phyloP scores from a whole-genome alignment of 2,329 filamentous ascomycete genomes.

The Venturia asperata region DNA sequence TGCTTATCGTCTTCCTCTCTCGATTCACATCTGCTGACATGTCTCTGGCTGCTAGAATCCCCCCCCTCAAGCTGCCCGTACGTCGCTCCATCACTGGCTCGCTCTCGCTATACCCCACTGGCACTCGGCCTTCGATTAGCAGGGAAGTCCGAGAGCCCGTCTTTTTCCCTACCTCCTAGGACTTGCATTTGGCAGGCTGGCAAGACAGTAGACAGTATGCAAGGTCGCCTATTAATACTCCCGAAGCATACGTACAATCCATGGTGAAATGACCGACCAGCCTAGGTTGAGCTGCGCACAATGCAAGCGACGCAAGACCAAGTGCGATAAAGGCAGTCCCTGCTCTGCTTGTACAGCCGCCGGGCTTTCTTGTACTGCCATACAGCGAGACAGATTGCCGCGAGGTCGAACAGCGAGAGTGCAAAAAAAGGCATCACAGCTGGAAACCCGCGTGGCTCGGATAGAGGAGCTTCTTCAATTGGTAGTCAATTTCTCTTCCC shows the following conservation, averaged over 20 bases:
- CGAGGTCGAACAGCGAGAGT: conserved; percentile 21
- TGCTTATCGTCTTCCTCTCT: too few relatives aligned
- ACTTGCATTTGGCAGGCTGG: background rate
- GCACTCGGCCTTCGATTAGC: background rate
- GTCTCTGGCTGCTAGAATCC: background rate
- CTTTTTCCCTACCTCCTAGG: background rate
- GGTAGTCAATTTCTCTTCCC: background rate
- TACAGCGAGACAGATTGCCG: conserved; percentile 22
- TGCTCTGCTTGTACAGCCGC: conserved; percentile 21
- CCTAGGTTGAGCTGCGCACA: conserved; percentile 22
- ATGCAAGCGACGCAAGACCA: conserved; percentile 21
- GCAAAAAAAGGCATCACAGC: conserved; percentile 10
- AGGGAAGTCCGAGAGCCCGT: background rate
- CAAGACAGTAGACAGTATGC: too few relatives aligned
- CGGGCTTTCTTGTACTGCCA: conserved; percentile 19
- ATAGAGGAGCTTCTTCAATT: conserved; percentile 1
- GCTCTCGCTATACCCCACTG: too few relatives aligned
- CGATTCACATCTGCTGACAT: background rate
- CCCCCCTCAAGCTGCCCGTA: background rate
- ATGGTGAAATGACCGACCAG: background rate
- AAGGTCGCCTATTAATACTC: too few relatives aligned
- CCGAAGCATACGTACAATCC: too few relatives aligned
- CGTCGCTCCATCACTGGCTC: background rate
- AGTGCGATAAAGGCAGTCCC: conserved; percentile 21
- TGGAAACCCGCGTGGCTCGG: conserved; percentile 3